Conservation (phyloP, 164 flowering plant genomes). For the Paratinospora sagittata region DNA sequence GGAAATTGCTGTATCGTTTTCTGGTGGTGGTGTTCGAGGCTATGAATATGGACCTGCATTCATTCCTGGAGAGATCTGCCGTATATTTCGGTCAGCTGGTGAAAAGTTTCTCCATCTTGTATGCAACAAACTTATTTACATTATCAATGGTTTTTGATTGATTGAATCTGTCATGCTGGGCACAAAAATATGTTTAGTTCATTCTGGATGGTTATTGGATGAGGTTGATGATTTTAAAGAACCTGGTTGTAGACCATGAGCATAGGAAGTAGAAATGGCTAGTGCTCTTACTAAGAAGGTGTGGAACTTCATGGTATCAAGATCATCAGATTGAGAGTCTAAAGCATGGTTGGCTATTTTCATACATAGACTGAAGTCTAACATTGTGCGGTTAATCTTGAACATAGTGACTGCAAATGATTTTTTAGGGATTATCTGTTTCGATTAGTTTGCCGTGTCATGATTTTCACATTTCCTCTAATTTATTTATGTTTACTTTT, state of each 20-base stretch:
- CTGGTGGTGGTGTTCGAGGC: slow-evolving; percentile 75
- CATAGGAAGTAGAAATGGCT: too few species aligned
- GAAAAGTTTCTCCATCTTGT: slow-evolving; percentile 88
- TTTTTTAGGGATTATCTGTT: background rate
- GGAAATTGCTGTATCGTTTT: slow-evolving; percentile 90
- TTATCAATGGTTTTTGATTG: background rate
- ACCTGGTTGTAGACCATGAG: too few species aligned
- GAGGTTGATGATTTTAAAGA: background rate
- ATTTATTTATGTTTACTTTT: slow-evolving; percentile 2
- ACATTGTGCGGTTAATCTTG: background rate
- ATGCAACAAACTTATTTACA: slow-evolving; percentile 15
- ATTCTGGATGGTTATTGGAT: background rate
- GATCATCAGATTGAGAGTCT: too few species aligned
- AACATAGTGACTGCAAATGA: background rate
- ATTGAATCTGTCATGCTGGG: background rate
- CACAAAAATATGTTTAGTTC: background rate
- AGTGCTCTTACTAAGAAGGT: too few species aligned
- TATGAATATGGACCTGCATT: slow-evolving; percentile 84
- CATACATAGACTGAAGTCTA: background rate
- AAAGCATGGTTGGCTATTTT: background rate
- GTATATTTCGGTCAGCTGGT: slow-evolving; percentile 66
- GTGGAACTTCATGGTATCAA: too few species aligned
- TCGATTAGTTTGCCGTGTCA: too few species aligned
- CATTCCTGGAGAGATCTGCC: slow-evolving; percentile 92
- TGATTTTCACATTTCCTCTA: background rate